Percentiles rank a stretch among this genome's conserved stretches.
phyloP scores from a whole-genome alignment of 805 yeast genomes.

The Lipomyces japonicus region DNA sequence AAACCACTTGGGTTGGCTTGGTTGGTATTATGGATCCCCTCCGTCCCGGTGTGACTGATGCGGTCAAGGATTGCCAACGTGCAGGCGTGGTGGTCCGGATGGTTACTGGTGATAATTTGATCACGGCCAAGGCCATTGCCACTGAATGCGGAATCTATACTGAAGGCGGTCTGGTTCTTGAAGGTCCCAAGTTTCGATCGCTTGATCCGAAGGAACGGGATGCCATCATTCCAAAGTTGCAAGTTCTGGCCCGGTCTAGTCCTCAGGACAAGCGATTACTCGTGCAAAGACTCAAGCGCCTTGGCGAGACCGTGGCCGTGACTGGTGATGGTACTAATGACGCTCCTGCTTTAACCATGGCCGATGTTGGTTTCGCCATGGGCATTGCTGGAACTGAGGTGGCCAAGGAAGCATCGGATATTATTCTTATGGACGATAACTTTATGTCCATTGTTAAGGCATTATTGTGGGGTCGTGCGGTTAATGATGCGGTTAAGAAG shows the following conservation, averaged over 20 bases:
- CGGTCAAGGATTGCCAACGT: slow-evolving; percentile 75
- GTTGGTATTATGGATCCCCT: slow-evolving; percentile 96
- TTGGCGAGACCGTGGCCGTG: slow-evolving; percentile 95
- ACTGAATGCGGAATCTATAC: slow-evolving; percentile 73
- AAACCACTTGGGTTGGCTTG: slow-evolving; percentile 59
- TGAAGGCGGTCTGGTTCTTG: slow-evolving; percentile 65
- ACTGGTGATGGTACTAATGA: slow-evolving; percentile 99
- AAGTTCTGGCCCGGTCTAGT: slow-evolving; percentile 87
- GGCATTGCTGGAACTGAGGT: slow-evolving; percentile 98
- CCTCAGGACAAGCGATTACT: slow-evolving; percentile 92
- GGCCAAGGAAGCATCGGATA: slow-evolving; percentile 95
- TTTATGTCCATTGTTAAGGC: slow-evolving; percentile 94
- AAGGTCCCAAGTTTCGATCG: slow-evolving; percentile 84
- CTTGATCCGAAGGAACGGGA: slow-evolving; percentile 55
- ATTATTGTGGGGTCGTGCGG: slow-evolving; percentile 98
- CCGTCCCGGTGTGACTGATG: slow-evolving; percentile 82
- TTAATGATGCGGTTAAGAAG: slow-evolving; percentile 87
- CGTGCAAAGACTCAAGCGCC: slow-evolving; percentile 70
- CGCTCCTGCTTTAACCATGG: slow-evolving; percentile 94
- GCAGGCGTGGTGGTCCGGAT: slow-evolving; percentile 95
- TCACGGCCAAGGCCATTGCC: slow-evolving; percentile 91
- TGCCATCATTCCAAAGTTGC: slow-evolving; percentile 63
- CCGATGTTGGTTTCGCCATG: slow-evolving; percentile 98
- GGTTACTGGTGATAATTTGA: slow-evolving; percentile 96
- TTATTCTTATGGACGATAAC: slow-evolving; percentile 89